Evolutionary conservation across 2,329 filamentous ascomycete genomes (phyloP).

Genomic region (Beauveria varroae): DNA sequence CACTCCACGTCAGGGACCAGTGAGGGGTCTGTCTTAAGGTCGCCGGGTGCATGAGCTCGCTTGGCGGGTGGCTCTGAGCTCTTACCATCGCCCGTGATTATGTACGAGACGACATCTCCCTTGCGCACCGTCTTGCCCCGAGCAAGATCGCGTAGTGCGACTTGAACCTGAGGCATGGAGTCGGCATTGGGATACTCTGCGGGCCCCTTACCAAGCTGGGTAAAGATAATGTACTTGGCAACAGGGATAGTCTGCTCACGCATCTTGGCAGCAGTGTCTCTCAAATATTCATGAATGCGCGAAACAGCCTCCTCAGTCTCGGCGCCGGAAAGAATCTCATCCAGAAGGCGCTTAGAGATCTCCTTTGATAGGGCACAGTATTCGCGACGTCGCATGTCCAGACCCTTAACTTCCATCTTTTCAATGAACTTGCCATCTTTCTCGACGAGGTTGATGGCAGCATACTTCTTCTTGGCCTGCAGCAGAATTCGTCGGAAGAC

Average conservation of each 20-base stretch:
- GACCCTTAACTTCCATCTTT: constrained; percentile 94
- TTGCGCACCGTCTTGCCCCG: constrained; percentile 83
- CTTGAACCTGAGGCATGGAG: constrained; percentile 94
- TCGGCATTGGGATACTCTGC: constrained; percentile 91
- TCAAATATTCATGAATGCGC: constrained; percentile 88
- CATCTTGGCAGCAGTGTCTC: constrained; percentile 80
- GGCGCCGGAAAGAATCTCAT: constrained; percentile 89
- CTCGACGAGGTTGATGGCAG: constrained; percentile 88
- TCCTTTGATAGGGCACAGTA: constrained; percentile 96
- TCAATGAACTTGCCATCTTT: constrained; percentile 84
- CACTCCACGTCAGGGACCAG: constrained; percentile 91
- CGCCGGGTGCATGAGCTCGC: constrained; percentile 79
- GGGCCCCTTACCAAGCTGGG: constrained; percentile 90
- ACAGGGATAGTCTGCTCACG: constrained; percentile 66
- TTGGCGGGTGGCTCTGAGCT: constrained; percentile 69
- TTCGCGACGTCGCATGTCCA: constrained; percentile 96
- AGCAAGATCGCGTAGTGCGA: constrained; percentile 80
- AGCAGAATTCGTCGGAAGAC: constrained; percentile 88
- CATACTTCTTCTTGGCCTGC: constrained; percentile 99
- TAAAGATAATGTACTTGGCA: constrained; percentile 95
- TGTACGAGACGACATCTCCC: constrained; percentile 93
- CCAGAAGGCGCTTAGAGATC: constrained; percentile 80
- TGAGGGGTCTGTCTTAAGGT: constrained; percentile 67
- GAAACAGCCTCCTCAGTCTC: constrained; percentile 82
- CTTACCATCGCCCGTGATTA: constrained; percentile 71